Percentiles rank a stretch among this genome's conserved stretches.
phyloP scores from a whole-genome alignment of 1,284 basidiomycete genomes.

The Gomphus bonarii region DNA sequence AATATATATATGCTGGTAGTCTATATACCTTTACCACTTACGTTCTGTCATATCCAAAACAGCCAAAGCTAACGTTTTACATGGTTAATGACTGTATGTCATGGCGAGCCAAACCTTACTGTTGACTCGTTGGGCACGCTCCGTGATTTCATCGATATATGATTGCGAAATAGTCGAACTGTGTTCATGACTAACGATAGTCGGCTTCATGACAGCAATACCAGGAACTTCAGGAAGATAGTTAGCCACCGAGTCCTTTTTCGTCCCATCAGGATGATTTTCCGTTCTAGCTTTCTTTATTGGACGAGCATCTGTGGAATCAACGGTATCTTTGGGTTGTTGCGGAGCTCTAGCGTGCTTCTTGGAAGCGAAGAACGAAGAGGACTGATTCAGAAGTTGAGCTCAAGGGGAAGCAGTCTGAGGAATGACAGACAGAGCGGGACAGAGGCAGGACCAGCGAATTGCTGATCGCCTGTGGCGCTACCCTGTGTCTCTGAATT shows the following conservation, averaged over 20 bases:
- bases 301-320: not conserved
- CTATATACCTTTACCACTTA: slow-evolving; percentile 3
- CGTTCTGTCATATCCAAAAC: slow-evolving; percentile 12
- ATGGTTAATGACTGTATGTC: not conserved
- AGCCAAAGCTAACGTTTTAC: slow-evolving; percentile 11
- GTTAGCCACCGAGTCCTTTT: slow-evolving; percentile 11
- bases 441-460: slow-evolving; percentile 22
- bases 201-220: not conserved
- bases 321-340: not conserved
- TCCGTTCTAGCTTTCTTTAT: slow-evolving; percentile 11
- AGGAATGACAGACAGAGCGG: slow-evolving; percentile 18
- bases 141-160: slow-evolving; percentile 10
- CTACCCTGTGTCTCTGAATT: slow-evolving; percentile 23
- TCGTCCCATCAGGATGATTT: not conserved
- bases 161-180: not conserved
- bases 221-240: slow-evolving; percentile 15
- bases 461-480: slow-evolving; percentile 21
- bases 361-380: not conserved
- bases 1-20: not conserved
- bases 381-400: slow-evolving; percentile 12
- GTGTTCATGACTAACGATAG: not conserved
- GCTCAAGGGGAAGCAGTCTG: slow-evolving; percentile 14
- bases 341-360: slow-evolving; percentile 1
- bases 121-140: slow-evolving; percentile 12
- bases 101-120: slow-evolving; percentile 10